Evolutionary conservation across 371 early-diverging fungal genomes (phyloP), one percentile per base, ranked within the genome.

Genomic region (Smittium culicis): DNA sequence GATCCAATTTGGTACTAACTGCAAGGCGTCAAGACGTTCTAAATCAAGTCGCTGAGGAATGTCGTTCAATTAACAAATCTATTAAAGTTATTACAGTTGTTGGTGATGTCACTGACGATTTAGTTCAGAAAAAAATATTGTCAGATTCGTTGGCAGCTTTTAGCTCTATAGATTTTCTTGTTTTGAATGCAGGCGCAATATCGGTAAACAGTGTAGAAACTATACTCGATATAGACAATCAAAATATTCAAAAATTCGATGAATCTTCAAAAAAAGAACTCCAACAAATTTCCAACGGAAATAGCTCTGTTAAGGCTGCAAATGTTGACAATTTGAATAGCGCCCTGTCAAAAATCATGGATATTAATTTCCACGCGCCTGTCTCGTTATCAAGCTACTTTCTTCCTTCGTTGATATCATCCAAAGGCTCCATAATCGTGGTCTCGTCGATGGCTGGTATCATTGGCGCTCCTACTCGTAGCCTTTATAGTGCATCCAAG

Each of bases 391-490:
- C 86, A 11, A 80, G 82, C 29, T 72, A 78, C 33, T 83, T 90
- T 34, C 71, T 88, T 14, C 86, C 86, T 0, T 33, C 80, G 1
- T 75, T 91, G 2, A 77, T 78, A 1, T 80, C 71, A 16, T 59
- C 68, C 20, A 73, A 79, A 28, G 84, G 83, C 32, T 84, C 84
- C 58, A 78, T 90, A 11, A 77, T 90, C 1, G 85, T 91, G 30
- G 81, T 92, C 2, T 90, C 90, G 0, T 91, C 91, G 17, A 80
- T 88, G 77, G 91, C 91, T 0, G 90, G 90, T 3, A 78, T 85
- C 57, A 71, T 87, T 0, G 87, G 86, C 11, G 88, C 92, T 25
- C 93, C 93, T 0, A 91, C 92, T 14, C 82, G 93, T 11, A 79
- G 86, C 2, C 73, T 93, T 29, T 93, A 93, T 71, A 80, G 86